phyloP scores from a whole-genome alignment of 2,329 filamentous ascomycete species.

The Penicillium decumbens region DNA sequence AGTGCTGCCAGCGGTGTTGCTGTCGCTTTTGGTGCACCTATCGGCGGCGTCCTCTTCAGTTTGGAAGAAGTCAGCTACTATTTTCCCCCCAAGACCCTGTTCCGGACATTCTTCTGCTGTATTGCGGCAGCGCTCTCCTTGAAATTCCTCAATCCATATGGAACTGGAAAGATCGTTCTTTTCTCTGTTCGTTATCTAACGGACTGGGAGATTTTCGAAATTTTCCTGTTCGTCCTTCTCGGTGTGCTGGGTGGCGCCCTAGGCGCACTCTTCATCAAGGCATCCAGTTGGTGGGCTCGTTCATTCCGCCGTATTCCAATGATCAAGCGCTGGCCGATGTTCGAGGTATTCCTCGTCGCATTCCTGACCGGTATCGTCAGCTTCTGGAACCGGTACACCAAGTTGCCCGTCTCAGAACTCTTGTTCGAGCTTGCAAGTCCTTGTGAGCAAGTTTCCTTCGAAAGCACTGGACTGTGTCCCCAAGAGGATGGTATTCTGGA shows the following conservation, averaged over 20 bases:
- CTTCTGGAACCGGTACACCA: slow-evolving; percentile 92
- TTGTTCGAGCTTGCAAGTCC: slow-evolving; percentile 86
- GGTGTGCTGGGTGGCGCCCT: slow-evolving; percentile 78
- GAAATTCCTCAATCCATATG: slow-evolving; percentile 94
- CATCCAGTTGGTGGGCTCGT: slow-evolving; percentile 81
- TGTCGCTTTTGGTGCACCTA: slow-evolving; percentile 88
- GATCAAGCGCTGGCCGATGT: slow-evolving; percentile 77
- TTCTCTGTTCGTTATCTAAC: slow-evolving; percentile 87
- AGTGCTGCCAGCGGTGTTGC: slow-evolving; percentile 87
- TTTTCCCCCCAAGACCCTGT: slow-evolving; percentile 94
- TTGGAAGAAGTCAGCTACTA: slow-evolving; percentile 94
- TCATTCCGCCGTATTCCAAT: slow-evolving; percentile 74
- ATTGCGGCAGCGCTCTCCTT: slow-evolving; percentile 84
- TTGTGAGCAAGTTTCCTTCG: slow-evolving; percentile 63
- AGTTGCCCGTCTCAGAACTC: slow-evolving; percentile 82
- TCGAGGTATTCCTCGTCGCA: slow-evolving; percentile 86
- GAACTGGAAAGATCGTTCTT: slow-evolving; percentile 91
- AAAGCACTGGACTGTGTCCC: slow-evolving; percentile 76
- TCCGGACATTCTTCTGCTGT: slow-evolving; percentile 97
- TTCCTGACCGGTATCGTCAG: slow-evolving; percentile 76
- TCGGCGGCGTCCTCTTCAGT: slow-evolving; percentile 85
- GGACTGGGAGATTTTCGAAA: slow-evolving; percentile 93
- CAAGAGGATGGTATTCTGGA: slow-evolving; percentile 69
- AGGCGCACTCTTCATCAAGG: slow-evolving; percentile 95
- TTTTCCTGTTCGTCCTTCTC: slow-evolving; percentile 77